phyloP scores from a whole-genome alignment of 495 filamentous ascomycete species.

The Hypoxylon rickii region DNA sequence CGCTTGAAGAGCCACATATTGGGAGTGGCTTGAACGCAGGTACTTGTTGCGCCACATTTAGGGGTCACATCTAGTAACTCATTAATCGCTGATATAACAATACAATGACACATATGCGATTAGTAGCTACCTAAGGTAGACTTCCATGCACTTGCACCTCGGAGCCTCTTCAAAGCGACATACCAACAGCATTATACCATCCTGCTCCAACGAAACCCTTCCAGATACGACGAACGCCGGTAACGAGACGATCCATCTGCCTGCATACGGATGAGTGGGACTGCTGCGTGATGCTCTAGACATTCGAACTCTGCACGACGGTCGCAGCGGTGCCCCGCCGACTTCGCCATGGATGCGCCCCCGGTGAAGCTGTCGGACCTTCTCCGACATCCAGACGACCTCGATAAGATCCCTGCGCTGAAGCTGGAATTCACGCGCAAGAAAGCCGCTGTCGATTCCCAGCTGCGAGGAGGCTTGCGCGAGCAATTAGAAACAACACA shows the following conservation, averaged over 20 bases:
- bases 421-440: constrained; percentile 94
- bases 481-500: constrained; percentile 94
- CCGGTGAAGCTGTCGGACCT: constrained; percentile 75
- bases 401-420: constrained; percentile 90
- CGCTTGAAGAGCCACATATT: no score
- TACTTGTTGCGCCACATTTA: no score
- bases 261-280: background rate
- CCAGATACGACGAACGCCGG: background rate
- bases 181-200: background rate
- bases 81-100: no score
- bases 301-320: constrained; percentile 15
- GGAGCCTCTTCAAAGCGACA: background rate
- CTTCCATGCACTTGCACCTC: no score
- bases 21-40: no score
- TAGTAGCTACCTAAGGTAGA: no score
- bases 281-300: constrained; percentile 38
- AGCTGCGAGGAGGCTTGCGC: constrained; percentile 82
- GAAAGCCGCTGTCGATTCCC: constrained; percentile 86
- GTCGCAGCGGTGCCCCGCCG: constrained; percentile 33
- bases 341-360: constrained; percentile 56
- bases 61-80: no score
- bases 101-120: no score
- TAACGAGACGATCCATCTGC: background rate
- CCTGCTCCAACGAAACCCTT: no score
- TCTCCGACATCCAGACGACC: constrained; percentile 75